A percentile compares a stretch with the other conserved stretches of the same genome.
These are phyloP conservation scores for Penicillium sp. DNA, from an alignment of 2,329 filamentous ascomycete species.

Conservation along the genomic window DNA sequence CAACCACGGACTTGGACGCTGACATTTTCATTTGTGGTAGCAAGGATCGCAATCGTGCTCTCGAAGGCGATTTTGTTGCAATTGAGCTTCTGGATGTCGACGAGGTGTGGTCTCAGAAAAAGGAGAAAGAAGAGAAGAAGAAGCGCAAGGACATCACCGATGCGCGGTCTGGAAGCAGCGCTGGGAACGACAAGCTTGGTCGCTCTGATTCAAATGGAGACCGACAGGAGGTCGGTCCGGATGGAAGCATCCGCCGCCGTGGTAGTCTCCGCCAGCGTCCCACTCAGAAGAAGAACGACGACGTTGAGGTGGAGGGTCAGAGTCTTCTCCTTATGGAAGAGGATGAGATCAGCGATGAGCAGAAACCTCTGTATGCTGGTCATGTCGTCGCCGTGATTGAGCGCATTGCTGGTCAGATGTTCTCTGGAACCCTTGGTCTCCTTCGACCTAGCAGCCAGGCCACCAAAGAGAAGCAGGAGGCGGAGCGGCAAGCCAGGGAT, in stretches of 20 bases:
- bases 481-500: conserved; percentile 85
- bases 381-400: conserved; percentile 97
- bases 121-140: conserved; percentile 99
- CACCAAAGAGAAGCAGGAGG: conserved; percentile 98
- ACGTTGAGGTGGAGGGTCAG: conserved; percentile 97
- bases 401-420: conserved; percentile 96
- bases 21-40: conserved; percentile 99
- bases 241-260: conserved; percentile 83
- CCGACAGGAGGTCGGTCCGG: conserved; percentile 55
- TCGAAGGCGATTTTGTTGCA: conserved; percentile 92
- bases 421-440: conserved; percentile 89
- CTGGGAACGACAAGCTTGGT: conserved; percentile 59
- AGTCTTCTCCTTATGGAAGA: conserved; percentile 95
- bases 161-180: conserved; percentile 70
- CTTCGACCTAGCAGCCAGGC: conserved; percentile 95
- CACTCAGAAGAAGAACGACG: conserved; percentile 99
- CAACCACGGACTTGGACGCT: conserved; percentile 86
- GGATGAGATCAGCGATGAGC: conserved; percentile 96
- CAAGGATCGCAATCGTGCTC: conserved; percentile 94
- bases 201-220: conserved; percentile 58
- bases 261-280: conserved; percentile 94
- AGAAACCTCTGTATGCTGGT: conserved; percentile 93
- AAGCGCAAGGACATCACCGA: conserved; percentile 99
- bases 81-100: conserved; percentile 95
- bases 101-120: conserved; percentile 97